Base-by-base conservation (phyloP, 2,329 filamentous ascomycete species). In the Alternaria dauci region DNA sequence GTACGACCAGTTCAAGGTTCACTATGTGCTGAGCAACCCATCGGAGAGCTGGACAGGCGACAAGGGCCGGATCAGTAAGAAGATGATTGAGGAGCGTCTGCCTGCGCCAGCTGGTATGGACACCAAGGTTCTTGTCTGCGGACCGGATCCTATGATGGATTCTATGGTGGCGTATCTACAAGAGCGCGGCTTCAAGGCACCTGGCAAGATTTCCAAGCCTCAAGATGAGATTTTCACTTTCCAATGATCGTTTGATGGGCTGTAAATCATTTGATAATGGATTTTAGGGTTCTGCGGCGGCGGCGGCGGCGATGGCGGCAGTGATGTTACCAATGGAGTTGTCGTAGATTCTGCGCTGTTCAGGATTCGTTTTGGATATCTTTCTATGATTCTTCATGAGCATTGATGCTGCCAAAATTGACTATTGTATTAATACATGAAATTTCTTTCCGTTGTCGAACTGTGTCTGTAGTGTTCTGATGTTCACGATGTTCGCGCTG, bases 71-170 rank as follows among this genome's bases (percentile, higher is more conserved):
- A 47, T 65, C 1, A 55, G 34, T 25, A 59, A 59, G 44, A 23
- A 59, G n/a, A 56, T 65, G 52, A 59, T 65, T 11, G 47, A 65
- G 4, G n/a, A 54, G 6, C 11, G 52, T 16, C 46, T 65, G 6
- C 62, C 62, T 12, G 48, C 52, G 1, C 62, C 62, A 14, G 61
- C 61, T 7, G 91, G 92, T 58, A 82, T 85, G 57, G 93, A 98
- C 74, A 89, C 96, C 83, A 98, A 97, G 87, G 87, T 98, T 69
- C 86, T 98, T 62, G 85, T 98, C 68, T 98, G 94, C 76, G 94
- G 94, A 55, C 62, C 62, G 16, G 61, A 63, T 4, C 58, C 54
- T 1, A 63, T 63, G 61, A 57, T 61, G 32, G 54, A 58, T 3
- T 41, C 41, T 2, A 65, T 66, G 63, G 54, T 61, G 12, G 50